phyloP scores from a whole-genome alignment of 192 early-diverging fungal species.

The Lobosporangium transversale region DNA sequence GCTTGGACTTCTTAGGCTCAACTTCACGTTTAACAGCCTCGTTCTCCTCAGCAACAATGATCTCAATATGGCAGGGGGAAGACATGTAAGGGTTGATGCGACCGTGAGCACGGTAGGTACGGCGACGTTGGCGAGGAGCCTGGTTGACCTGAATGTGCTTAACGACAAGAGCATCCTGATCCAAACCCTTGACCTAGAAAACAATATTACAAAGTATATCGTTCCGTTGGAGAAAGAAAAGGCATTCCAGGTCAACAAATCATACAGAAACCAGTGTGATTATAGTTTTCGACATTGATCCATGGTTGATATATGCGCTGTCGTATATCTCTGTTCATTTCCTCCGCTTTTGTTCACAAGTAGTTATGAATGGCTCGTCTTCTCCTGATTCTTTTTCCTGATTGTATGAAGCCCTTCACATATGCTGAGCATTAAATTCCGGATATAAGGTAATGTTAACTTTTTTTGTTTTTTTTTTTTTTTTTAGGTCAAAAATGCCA shows the following conservation, averaged over 20 bases:
- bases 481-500: too few species aligned
- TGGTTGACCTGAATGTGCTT: slow-evolving; percentile 98
- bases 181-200: slow-evolving; percentile 92
- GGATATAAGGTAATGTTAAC: too few species aligned
- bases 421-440: too few species aligned
- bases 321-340: too few species aligned
- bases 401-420: too few species aligned
- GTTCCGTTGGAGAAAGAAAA: background rate
- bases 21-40: slow-evolving; percentile 81
- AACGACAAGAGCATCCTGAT: slow-evolving; percentile 87
- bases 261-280: background rate
- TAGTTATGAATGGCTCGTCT: too few species aligned
- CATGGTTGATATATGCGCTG: too few species aligned
- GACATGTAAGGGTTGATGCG: slow-evolving; percentile 87
- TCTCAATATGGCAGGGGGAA: slow-evolving; percentile 96
- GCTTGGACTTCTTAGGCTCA: slow-evolving; percentile 65
- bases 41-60: slow-evolving; percentile 91
- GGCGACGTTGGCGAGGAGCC: slow-evolving; percentile 95
- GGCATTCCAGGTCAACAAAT: background rate
- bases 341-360: too few species aligned
- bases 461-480: too few species aligned
- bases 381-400: too few species aligned
- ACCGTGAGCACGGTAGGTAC: slow-evolving; percentile 99
- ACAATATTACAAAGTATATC: too few species aligned
- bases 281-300: background rate